Evolutionary conservation across 2,329 filamentous ascomycete species (phyloP).

Genomic region (Botrytis squamosa): DNA sequence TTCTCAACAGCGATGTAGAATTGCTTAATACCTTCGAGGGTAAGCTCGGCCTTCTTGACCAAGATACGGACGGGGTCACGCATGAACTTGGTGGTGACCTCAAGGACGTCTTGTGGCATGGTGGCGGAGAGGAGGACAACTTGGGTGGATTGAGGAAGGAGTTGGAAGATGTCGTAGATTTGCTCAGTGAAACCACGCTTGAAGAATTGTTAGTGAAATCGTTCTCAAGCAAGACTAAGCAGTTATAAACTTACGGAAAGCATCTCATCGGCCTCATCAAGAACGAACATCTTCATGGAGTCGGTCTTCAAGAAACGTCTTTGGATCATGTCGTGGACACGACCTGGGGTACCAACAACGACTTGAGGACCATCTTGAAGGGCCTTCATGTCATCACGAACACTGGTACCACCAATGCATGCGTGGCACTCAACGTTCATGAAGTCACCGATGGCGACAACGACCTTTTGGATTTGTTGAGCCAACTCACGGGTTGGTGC

Average conservation of each 20-base stretch:
- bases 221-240: background rate
- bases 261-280: conserved; percentile 99
- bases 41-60: conserved; percentile 99
- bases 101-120: conserved; percentile 97
- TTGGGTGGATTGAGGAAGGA: conserved; percentile 96
- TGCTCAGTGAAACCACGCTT: conserved; percentile 98
- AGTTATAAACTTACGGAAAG: conserved; percentile 65
- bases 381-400: conserved; percentile 98
- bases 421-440: conserved; percentile 99
- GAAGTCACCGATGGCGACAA: conserved; percentile 98
- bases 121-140: conserved; percentile 97
- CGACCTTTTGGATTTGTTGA: conserved; percentile 99
- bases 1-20: conserved; percentile 99
- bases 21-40: conserved; percentile 99
- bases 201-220: conserved; percentile 40
- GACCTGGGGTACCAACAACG: conserved; percentile 95
- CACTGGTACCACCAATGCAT: conserved; percentile 97
- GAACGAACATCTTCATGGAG: conserved; percentile 99
- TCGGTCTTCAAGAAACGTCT: conserved; percentile 96
- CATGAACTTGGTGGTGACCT: conserved; percentile 99
- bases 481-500: conserved; percentile 97
- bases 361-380: conserved; percentile 95
- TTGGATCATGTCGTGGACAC: conserved; percentile 99
- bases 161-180: conserved; percentile 99
- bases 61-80: conserved; percentile 97